Conservation (phyloP, 495 filamentous ascomycete genomes). For the Arthonia radiata region DNA sequence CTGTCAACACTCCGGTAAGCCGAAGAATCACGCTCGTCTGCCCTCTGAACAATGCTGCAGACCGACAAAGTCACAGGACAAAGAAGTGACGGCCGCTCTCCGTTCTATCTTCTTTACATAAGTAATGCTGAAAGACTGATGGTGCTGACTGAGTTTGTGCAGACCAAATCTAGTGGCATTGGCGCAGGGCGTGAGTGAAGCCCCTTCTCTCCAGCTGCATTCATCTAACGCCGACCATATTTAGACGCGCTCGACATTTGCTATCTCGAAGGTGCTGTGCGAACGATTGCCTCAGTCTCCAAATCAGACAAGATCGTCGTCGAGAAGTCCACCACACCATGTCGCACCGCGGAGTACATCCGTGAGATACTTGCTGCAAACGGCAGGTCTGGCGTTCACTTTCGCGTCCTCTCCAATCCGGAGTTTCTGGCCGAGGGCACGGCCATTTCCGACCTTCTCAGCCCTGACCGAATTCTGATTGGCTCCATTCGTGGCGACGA, state of each 20-base stretch:
- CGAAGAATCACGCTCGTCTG: too few relatives aligned
- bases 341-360: slow-evolving; percentile 46
- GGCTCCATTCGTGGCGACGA: slow-evolving; percentile 40
- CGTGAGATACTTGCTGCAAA: slow-evolving; percentile 33
- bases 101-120: too few relatives aligned
- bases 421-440: slow-evolving; percentile 67
- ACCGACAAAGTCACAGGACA: too few relatives aligned
- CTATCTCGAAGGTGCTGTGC: slow-evolving; percentile 40
- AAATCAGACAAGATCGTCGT: slow-evolving; percentile 48
- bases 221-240: too few relatives aligned
- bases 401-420: slow-evolving; percentile 64
- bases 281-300: slow-evolving; percentile 40
- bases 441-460: slow-evolving; percentile 41
- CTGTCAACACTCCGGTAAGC: slow-evolving; percentile 71
- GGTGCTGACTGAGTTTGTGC: too few relatives aligned
- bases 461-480: slow-evolving; percentile 54
- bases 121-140: too few relatives aligned
- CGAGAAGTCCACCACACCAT: slow-evolving; percentile 67
- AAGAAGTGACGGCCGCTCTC: too few relatives aligned
- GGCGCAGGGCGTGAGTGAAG: slow-evolving; percentile 44
- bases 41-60: too few relatives aligned
- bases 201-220: too few relatives aligned
- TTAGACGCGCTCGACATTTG: slow-evolving; percentile 54
- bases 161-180: slow-evolving; percentile 42
- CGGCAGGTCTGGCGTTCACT: slow-evolving; percentile 30